Evolutionary conservation across 768 basidiomycete species (phyloP).

Genomic region (Pisolithus microcarpus): DNA sequence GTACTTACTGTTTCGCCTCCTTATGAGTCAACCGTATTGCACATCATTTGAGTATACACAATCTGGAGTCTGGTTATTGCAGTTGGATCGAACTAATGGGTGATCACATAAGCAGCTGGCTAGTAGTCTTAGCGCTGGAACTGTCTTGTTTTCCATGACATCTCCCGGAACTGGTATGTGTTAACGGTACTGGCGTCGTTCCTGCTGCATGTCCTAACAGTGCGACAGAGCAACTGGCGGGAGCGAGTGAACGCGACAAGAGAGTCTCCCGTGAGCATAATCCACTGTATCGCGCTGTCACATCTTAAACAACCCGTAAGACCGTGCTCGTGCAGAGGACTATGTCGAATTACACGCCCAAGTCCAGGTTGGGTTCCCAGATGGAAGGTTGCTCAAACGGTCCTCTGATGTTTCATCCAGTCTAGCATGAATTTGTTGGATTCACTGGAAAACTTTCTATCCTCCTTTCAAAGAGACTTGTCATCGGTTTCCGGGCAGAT

Average conservation of each 20-base stretch:
- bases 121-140: not conserved
- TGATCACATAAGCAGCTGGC: not conserved
- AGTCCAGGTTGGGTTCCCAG: slow-evolving; percentile 53
- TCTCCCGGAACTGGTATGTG: not conserved
- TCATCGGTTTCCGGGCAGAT: slow-evolving; percentile 95
- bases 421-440: slow-evolving; percentile 80
- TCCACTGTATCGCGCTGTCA: not conserved
- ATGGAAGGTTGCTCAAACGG: not conserved
- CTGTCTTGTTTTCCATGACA: too few relatives aligned
- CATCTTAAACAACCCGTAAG: slow-evolving; percentile 14
- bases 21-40: not conserved
- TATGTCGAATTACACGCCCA: slow-evolving; percentile 88
- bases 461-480: slow-evolving; percentile 91
- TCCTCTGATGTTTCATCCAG: slow-evolving; percentile 34
- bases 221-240: not conserved
- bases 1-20: not conserved
- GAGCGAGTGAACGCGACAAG: not conserved
- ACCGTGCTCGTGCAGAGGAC: slow-evolving; percentile 44
- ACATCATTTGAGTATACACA: too few relatives aligned
- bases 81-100: too few relatives aligned
- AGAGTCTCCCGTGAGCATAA: slow-evolving; percentile 12
- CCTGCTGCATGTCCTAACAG: not conserved
- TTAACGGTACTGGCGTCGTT: not conserved
- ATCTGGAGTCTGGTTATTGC: too few relatives aligned
- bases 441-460: slow-evolving; percentile 84